Base-by-base conservation (phyloP, 805 yeast genomes). In the Torulaspora gathmanii region DNA sequence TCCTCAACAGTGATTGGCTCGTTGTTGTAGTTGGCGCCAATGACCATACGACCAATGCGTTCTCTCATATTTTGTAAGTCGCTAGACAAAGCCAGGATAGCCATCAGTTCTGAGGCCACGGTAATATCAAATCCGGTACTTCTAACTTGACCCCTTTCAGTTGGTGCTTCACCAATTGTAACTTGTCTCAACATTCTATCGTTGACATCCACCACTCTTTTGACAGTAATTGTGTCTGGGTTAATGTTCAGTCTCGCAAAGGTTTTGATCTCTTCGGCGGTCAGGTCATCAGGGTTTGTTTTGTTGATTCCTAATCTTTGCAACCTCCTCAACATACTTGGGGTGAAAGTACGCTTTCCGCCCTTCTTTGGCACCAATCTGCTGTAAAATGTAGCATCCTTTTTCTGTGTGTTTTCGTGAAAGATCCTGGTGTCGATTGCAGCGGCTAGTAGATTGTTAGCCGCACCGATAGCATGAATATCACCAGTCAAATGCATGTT, bases 401-500 rank as follows among this genome's bases (percentile, higher is more conserved):
- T 67, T 65, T 82, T 84, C 64, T 89, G 95, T 8, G 96, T 83
- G 51, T 73, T 61, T 71, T 91, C 98, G 66, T 91, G 98, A 79
- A 91, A 91, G 79, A 90, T 86, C 70, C 98, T 83, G 5, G 98
- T 88, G 69, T 91, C 98, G 51, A 91, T 83, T 26, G 98, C 98
- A 40, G 98, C 97, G 49, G 96, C 95, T 51, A 91, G 75, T 61
- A 91, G 73, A 72, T 91, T 91, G 57, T 87, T 90, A 28, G 98
- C 98, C 48, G 89, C 89, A 40, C 89, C 81, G 49, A 91, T 89
- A 37, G 98, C 98, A 69, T 91, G 98, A 55, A 91, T 91, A 66
- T 91, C 99, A 64, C 98, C 98, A 40, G 98, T 91, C 55, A 91
- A 75, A 66, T 91, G 98, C 86, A 93, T 80, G 72, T 93, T 91